These are phyloP conservation scores for Diaporthe batatas DNA, from an alignment of 2,329 filamentous ascomycete genomes.

Conservation along the genomic window DNA sequence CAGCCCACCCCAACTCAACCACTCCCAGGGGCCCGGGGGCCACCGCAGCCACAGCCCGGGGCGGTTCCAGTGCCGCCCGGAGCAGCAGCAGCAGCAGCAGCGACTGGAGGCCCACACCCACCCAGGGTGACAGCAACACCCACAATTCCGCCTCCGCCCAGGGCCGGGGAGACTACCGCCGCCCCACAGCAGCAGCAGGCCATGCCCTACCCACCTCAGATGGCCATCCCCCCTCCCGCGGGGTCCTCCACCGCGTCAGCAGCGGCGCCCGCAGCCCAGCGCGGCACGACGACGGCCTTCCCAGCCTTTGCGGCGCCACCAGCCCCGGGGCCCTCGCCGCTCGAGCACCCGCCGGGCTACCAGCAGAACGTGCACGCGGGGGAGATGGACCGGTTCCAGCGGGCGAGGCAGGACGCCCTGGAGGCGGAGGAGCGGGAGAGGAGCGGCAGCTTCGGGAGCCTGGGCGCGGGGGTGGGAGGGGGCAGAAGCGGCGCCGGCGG, in stretches of 20 bases:
- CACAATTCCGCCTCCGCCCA: slow-evolving; percentile 65
- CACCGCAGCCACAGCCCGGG: slow-evolving; percentile 70
- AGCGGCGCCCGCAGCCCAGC: slow-evolving; percentile 53
- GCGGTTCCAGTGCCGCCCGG: slow-evolving; percentile 62
- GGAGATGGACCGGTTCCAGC: slow-evolving; percentile 64
- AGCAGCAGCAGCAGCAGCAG: slow-evolving; percentile 30
- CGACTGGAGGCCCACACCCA: slow-evolving; percentile 23
- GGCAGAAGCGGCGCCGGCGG: slow-evolving; percentile 44
- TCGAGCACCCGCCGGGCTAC: slow-evolving; percentile 67
- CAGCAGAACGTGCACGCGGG: slow-evolving; percentile 67
- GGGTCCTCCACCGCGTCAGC: slow-evolving; percentile 48
- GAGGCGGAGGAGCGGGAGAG: slow-evolving; percentile 49
- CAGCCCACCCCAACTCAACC: slow-evolving; percentile 60
- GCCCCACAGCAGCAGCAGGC: slow-evolving; percentile 52
- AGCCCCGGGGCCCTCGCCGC: slow-evolving; percentile 42
- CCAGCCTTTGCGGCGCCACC: slow-evolving; percentile 49
- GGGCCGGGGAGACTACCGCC: slow-evolving; percentile 57
- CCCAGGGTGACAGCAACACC: slow-evolving; percentile 44
- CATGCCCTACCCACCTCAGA: slow-evolving; percentile 60
- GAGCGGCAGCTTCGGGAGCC: slow-evolving; percentile 22
- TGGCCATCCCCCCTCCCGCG: slow-evolving; percentile 63
- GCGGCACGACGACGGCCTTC: slow-evolving; percentile 60
- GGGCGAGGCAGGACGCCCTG: slow-evolving; percentile 55
- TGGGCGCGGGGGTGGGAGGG: slow-evolving; percentile 45
- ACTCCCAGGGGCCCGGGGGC: slow-evolving; percentile 51